Percentiles rank a stretch among this genome's conserved stretches.
These are phyloP conservation scores for Neurospora sp. DNA, from an alignment of 495 filamentous ascomycete species.

Conservation along the genomic window DNA sequence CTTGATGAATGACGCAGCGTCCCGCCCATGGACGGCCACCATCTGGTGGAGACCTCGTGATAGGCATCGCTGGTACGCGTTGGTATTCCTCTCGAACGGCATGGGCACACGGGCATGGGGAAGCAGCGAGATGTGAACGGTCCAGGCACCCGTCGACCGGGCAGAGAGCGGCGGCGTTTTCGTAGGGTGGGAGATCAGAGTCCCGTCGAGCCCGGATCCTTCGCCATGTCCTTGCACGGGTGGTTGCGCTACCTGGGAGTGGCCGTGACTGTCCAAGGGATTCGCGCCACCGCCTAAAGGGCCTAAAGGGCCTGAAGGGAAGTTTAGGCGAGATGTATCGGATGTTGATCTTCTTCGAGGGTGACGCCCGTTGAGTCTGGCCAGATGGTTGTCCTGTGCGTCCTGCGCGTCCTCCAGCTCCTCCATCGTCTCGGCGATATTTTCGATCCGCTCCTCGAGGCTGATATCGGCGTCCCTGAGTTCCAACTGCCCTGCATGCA, in stretches of 20 bases:
- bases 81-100: constrained; percentile 50
- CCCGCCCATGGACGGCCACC: constrained; percentile 37
- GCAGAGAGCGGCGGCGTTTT: constrained; percentile 8
- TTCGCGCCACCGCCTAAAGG: constrained; percentile 25
- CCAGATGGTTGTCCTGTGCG: not conserved
- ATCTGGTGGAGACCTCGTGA: constrained; percentile 46
- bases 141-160: constrained; percentile 33
- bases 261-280: constrained; percentile 7
- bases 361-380: constrained; percentile 5
- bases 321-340: constrained; percentile 19
- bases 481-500: constrained; percentile 36
- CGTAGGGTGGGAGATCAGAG: constrained; percentile 3
- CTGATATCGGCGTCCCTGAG: constrained; percentile 41
- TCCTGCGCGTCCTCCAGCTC: constrained; percentile 7
- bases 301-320: constrained; percentile 16
- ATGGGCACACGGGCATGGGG: constrained; percentile 41
- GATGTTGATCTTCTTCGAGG: constrained; percentile 25
- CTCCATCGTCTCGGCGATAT: constrained; percentile 29
- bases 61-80: constrained; percentile 46
- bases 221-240: constrained; percentile 9
- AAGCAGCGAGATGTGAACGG: constrained; percentile 45
- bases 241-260: constrained; percentile 12
- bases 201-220: constrained; percentile 9
- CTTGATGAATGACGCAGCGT: constrained; percentile 34
- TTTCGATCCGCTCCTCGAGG: constrained; percentile 42